These are phyloP conservation scores for Rhizopogon vesiculosus DNA, from an alignment of 768 basidiomycete genomes.

Conservation along the genomic window DNA sequence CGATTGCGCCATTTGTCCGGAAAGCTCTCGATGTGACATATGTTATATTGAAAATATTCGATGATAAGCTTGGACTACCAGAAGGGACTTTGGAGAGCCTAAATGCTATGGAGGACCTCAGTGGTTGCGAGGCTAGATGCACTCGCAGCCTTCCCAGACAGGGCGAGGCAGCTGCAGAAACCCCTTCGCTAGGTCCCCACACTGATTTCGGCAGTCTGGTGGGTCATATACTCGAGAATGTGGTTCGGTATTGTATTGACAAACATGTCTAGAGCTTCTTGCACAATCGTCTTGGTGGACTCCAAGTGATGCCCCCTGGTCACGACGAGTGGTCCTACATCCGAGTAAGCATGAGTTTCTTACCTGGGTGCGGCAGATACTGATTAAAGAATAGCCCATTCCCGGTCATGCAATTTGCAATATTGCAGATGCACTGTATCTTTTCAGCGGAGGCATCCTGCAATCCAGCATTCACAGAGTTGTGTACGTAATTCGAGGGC, in stretches of 20 bases:
- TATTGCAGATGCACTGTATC: slow-evolving; percentile 54
- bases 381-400: slow-evolving; percentile 32
- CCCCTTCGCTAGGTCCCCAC: slow-evolving; percentile 55
- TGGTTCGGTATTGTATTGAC: neutral
- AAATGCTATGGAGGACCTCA: slow-evolving; percentile 42
- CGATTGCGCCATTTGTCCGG: slow-evolving; percentile 50
- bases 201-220: slow-evolving; percentile 76
- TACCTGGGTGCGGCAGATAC: neutral
- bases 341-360: slow-evolving; percentile 32
- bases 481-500: slow-evolving; percentile 39
- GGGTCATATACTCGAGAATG: slow-evolving; percentile 13
- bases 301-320: slow-evolving; percentile 64
- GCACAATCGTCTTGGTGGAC: slow-evolving; percentile 64
- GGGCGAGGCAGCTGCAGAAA: slow-evolving; percentile 21
- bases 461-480: slow-evolving; percentile 63
- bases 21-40: slow-evolving; percentile 55
- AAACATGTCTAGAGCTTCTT: slow-evolving; percentile 48
- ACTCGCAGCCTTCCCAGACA: slow-evolving; percentile 44
- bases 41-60: slow-evolving; percentile 50
- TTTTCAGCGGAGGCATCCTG: slow-evolving; percentile 62
- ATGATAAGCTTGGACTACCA: slow-evolving; percentile 50
- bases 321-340: slow-evolving; percentile 63
- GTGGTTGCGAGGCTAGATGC: slow-evolving; percentile 54
- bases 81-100: slow-evolving; percentile 37
- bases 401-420: slow-evolving; percentile 58